Evolutionary conservation across 1,139 yeast genomes (phyloP).

Genomic region (Torulaspora globosa): DNA sequence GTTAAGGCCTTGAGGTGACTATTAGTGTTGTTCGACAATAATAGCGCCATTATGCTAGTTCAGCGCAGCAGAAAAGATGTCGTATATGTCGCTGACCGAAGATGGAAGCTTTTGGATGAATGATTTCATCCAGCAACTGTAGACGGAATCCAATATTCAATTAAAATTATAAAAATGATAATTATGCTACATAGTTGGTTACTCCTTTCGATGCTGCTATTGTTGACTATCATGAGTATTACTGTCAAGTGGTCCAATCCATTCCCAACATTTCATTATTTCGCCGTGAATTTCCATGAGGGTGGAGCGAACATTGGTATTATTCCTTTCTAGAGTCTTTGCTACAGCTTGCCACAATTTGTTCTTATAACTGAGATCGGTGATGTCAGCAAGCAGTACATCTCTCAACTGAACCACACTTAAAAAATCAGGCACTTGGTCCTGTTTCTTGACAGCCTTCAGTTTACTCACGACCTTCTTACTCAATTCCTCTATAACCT

Average conservation of each 20-base stretch:
- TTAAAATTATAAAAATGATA: not conserved
- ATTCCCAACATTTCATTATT: constrained; percentile 84
- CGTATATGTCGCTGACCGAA: too few relatives aligned
- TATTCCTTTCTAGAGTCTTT: constrained; percentile 57
- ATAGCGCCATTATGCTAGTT: too few relatives aligned
- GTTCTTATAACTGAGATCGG: constrained; percentile 46
- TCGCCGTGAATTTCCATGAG: constrained; percentile 74
- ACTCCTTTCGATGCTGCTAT: not conserved
- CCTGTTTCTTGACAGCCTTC: constrained; percentile 37
- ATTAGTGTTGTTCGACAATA: too few relatives aligned
- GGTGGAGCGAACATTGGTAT: constrained; percentile 34
- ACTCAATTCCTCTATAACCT: constrained; percentile 36
- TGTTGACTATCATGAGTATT: not conserved
- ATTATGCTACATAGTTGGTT: constrained; percentile 5
- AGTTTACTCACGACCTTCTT: constrained; percentile 46
- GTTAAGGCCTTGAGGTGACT: too few relatives aligned
- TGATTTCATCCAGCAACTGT: too few relatives aligned
- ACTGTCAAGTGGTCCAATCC: constrained; percentile 49
- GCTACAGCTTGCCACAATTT: constrained; percentile 63
- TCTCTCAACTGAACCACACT: constrained; percentile 79
- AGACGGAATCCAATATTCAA: not conserved
- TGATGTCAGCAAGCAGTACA: constrained; percentile 46
- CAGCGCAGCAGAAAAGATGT: too few relatives aligned
- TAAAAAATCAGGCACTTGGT: constrained; percentile 41
- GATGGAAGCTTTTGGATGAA: too few relatives aligned